Conservation (phyloP, 768 basidiomycete species). For the Naganishia antarctica region DNA sequence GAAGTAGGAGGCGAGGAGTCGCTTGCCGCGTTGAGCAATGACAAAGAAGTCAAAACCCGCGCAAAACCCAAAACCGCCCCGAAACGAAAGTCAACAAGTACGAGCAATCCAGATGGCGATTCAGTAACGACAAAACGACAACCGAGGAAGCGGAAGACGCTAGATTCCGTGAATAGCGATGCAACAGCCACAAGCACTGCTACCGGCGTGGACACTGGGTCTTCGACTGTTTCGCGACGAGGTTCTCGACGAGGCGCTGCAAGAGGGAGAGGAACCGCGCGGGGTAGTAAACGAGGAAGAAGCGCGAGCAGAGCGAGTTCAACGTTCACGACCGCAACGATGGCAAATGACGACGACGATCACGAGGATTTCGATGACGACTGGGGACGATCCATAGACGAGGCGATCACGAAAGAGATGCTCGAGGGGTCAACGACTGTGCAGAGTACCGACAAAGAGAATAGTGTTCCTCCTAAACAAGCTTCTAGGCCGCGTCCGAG, state of each 20-base stretch:
- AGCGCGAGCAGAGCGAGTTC: conserved; percentile 13
- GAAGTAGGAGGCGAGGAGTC: neutral
- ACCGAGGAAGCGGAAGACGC: conserved; percentile 19
- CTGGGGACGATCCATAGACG: conserved; percentile 19
- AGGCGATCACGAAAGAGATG: conserved; percentile 12
- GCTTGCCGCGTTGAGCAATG: too few species aligned
- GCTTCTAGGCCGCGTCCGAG: neutral
- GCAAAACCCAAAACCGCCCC: neutral
- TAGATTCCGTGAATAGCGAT: conserved; percentile 7
- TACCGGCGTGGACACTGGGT: neutral
- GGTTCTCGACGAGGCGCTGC: neutral
- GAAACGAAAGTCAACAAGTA: conserved; percentile 3
- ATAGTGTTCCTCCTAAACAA: conserved; percentile 1
- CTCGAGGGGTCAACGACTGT: neutral
- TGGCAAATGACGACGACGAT: neutral
- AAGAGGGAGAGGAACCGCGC: neutral
- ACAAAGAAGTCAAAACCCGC: neutral
- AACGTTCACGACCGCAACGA: neutral
- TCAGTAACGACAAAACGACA: conserved; percentile 6
- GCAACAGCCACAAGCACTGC: conserved; percentile 1
- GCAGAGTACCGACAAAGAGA: conserved; percentile 4
- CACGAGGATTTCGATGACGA: conserved; percentile 15
- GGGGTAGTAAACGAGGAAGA: conserved; percentile 1
- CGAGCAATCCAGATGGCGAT: neutral
- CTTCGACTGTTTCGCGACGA: neutral